Evolutionary conservation across 2,329 filamentous ascomycete species (phyloP).

Genomic region (Hymenoscyphus linearis): DNA sequence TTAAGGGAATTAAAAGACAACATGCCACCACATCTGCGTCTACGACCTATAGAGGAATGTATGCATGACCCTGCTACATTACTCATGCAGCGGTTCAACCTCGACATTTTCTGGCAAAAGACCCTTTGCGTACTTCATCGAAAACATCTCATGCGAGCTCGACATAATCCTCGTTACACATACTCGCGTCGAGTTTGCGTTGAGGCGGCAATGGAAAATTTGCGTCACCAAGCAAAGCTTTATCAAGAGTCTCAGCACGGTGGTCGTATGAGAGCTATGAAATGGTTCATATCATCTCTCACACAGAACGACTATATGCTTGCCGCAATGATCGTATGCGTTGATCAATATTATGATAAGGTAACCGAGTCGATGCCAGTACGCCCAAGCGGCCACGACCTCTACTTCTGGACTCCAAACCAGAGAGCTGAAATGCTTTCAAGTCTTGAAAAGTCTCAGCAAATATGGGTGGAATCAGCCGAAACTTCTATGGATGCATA

Average conservation of each 20-base stretch:
- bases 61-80: constrained; percentile 76
- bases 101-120: constrained; percentile 84
- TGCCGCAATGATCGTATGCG: constrained; percentile 75
- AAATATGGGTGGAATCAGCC: constrained; percentile 75
- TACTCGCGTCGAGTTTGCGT: constrained; percentile 81
- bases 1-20: constrained; percentile 58
- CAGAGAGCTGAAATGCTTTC: constrained; percentile 71
- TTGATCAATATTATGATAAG: constrained; percentile 72
- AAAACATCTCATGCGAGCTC: constrained; percentile 74
- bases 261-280: constrained; percentile 66
- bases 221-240: constrained; percentile 71
- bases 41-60: constrained; percentile 68
- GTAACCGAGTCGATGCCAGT: constrained; percentile 33
- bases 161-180: constrained; percentile 73
- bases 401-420: constrained; percentile 50
- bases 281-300: constrained; percentile 74
- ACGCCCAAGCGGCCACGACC: constrained; percentile 38
- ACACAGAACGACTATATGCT: constrained; percentile 82
- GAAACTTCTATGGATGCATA: constrained; percentile 83
- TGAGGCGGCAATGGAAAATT: constrained; percentile 76
- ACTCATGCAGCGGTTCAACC: constrained; percentile 76
- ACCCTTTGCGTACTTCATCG: constrained; percentile 84
- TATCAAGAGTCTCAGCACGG: constrained; percentile 67
- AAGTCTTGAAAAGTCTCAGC: constrained; percentile 64
- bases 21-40: constrained; percentile 73